Base-by-base conservation (phyloP, 176 grass and related monocot species). In the Eleusine indica region DNA sequence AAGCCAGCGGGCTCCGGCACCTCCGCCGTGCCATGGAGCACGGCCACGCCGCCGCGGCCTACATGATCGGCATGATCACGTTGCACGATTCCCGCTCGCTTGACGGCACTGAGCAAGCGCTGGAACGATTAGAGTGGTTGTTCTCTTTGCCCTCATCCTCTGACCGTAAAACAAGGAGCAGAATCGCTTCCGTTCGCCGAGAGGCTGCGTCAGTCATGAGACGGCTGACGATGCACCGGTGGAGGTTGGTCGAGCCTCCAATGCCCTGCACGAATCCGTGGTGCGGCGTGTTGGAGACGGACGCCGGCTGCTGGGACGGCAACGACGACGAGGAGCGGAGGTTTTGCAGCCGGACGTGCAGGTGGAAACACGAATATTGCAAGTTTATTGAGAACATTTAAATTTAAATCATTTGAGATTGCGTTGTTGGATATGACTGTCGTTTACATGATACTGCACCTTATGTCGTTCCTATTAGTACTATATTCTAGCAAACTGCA, bases 271-370 rank as follows among this genome's bases (percentile, higher is more conserved):
- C 67, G 2, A 53, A 78, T 38, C 79, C 21, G 9, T 38, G 30
- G 71, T 90, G 88, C 46, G 88, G 88, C 49, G 22, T 57, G 66
- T 2, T 39, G 16, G 76, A 79, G 76, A 9, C 43, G 49, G 29
- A 40, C 76, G 9, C 40, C 28, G 16, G 51, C 32, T 79, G 82
- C 39, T 79, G 82, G 87, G 76, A 71, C 25, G 78, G 32, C 56
- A 70, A 2, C 29, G 83, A 39, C 25, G 88, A 71, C 15, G 79
- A 67, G 2, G 78, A 82, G 66, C 78, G 77, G 78, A 78, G 73
- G 46, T 90, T 90, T 18, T 90, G 88, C 60, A 86, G 88, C 61
- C 83, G 68, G 78, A 46, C 42, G 1, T 90, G 88, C 32, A 17
- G 67, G 35, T 82, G 88, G 83, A 90, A 56, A 16, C 83, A 60